Conservation (phyloP, 2,329 filamentous ascomycete species). For the Gliomastix tumulicola region DNA sequence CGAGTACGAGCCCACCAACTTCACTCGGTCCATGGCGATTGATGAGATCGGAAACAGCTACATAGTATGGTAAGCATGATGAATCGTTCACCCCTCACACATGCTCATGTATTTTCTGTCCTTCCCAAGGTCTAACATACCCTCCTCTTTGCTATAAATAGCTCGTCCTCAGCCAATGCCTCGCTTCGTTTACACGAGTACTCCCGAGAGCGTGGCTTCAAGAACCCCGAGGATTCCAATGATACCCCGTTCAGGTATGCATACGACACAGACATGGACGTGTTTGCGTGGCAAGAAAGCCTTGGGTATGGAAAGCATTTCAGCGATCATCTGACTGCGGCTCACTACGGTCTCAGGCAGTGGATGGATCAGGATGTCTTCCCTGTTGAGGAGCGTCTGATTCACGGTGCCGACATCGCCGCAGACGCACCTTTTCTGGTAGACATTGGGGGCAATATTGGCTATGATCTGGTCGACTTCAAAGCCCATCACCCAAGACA, state of each 20-base stretch:
- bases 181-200: conserved; percentile 13
- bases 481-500: conserved; percentile 20
- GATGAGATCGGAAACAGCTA: conserved; percentile 20
- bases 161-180: too few relatives aligned
- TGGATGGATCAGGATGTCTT: conserved; percentile 27
- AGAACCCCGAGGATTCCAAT: conserved; percentile 9
- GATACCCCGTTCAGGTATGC: conserved; percentile 18
- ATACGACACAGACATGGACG: conserved; percentile 18
- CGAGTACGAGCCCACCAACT: conserved; percentile 28
- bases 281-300: conserved; percentile 21
- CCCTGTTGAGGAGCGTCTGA: conserved; percentile 20
- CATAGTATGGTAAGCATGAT: conserved; percentile 4
- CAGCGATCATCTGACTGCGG: conserved; percentile 26
- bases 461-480: conserved; percentile 25
- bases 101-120: background rate
- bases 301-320: conserved; percentile 21
- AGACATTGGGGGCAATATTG: conserved; percentile 25
- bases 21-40: conserved; percentile 14
- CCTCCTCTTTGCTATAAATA: too few relatives aligned
- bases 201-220: conserved; percentile 11
- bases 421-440: conserved; percentile 19
- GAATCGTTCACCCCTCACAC: background rate
- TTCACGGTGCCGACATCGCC: conserved; percentile 15
- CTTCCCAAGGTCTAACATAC: too few relatives aligned
- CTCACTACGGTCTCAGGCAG: conserved; percentile 19